Conservation (phyloP, 495 filamentous ascomycete species). For the Amphirosellinia nigrospora region DNA sequence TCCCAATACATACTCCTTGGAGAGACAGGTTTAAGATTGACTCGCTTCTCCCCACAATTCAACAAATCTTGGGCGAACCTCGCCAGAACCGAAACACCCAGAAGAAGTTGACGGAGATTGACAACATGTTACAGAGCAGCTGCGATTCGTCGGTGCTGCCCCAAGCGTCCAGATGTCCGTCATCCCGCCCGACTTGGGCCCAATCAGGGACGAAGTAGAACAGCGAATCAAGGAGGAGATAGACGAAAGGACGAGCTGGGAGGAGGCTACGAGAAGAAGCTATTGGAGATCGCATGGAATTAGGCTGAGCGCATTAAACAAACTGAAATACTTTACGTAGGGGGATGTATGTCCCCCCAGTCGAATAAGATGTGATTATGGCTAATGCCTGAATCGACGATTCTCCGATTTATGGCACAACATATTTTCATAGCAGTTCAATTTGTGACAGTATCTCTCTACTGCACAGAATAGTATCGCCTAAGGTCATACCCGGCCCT, state of each 20-base stretch:
- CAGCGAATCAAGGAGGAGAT: slow-evolving; percentile 74
- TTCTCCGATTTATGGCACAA: background rate
- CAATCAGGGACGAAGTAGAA: slow-evolving; percentile 79
- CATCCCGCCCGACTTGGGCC: slow-evolving; percentile 78
- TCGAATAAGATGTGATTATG: background rate
- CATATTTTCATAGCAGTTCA: background rate
- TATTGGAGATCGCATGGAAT: slow-evolving; percentile 48
- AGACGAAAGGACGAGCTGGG: slow-evolving; percentile 62
- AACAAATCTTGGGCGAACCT: slow-evolving; percentile 64
- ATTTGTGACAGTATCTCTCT: background rate
- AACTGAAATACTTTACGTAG: background rate
- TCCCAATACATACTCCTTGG: slow-evolving; percentile 76
- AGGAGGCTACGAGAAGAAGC: slow-evolving; percentile 51
- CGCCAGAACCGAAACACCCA: slow-evolving; percentile 78
- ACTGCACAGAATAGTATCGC: background rate
- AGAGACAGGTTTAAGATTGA: slow-evolving; percentile 84
- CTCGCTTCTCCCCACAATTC: slow-evolving; percentile 77
- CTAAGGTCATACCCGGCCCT: background rate
- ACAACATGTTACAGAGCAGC: slow-evolving; percentile 77
- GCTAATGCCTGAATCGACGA: background rate
- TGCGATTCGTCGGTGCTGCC: slow-evolving; percentile 81
- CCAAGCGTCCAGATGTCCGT: slow-evolving; percentile 86
- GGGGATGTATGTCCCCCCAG: background rate
- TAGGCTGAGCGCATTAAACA: background rate
- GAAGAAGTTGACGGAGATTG: slow-evolving; percentile 75